A percentile compares a stretch with the other conserved stretches of the same genome.
Conservation (phyloP, 257 asterid genomes). For the Cinchona pubescens region DNA sequence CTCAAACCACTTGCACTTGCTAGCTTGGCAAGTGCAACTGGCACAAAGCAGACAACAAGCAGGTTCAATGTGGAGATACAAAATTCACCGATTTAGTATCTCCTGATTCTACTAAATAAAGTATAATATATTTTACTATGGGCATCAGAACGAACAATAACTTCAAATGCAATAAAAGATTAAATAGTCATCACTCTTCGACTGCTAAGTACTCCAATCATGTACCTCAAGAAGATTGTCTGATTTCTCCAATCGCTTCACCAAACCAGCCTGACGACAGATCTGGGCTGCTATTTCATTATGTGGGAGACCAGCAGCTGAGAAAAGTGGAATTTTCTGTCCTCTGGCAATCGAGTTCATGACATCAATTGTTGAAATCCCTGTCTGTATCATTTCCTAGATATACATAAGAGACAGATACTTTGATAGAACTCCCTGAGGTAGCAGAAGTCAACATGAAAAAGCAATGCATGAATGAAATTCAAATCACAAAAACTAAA, state of each 20-base stretch:
- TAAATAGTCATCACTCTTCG: not conserved
- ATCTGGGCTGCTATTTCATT: conserved; percentile 99
- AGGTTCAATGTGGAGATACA: not conserved
- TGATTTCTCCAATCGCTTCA: conserved; percentile 83
- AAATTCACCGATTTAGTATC: not conserved
- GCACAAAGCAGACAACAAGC: conserved; percentile 3
- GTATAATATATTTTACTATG: not conserved
- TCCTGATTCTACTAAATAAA: not conserved
- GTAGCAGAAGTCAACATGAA: conserved; percentile 13
- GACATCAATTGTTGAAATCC: conserved; percentile 96
- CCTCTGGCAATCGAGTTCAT: conserved; percentile 99
- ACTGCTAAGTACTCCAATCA: conserved; percentile 1
- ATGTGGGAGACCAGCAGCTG: conserved; percentile 99
- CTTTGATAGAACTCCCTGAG: conserved; percentile 95
- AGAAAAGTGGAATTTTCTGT: conserved; percentile 94
- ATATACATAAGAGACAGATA: too few species aligned
- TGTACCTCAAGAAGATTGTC: conserved; percentile 82
- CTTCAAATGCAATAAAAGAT: not conserved
- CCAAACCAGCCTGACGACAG: conserved; percentile 99
- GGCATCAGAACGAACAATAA: not conserved
- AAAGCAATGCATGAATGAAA: conserved; percentile 3
- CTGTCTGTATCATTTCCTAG: conserved; percentile 99
- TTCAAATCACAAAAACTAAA: not conserved
- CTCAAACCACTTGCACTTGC: not conserved
- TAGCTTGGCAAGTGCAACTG: not conserved